Evolutionary conservation across 768 basidiomycete genomes (phyloP).

Genomic region (Clavaria fumosa): DNA sequence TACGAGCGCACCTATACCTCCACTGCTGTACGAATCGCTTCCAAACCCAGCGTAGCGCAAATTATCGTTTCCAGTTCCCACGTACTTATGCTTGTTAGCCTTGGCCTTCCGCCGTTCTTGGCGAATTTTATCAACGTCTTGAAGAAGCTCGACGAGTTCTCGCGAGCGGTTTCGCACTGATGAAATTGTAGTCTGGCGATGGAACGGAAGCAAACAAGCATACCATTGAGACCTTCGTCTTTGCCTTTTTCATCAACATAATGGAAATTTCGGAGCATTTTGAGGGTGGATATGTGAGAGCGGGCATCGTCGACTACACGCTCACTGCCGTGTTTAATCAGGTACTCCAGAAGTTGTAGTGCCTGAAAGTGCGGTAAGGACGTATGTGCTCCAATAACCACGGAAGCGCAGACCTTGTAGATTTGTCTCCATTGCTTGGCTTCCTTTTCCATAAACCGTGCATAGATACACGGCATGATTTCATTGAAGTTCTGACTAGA

Average conservation of each 20-base stretch:
- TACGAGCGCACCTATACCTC: slow-evolving; percentile 15
- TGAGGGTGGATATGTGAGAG: slow-evolving; percentile 86
- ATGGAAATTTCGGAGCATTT: slow-evolving; percentile 96
- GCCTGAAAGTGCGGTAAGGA: slow-evolving; percentile 32
- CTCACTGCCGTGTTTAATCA: slow-evolving; percentile 94
- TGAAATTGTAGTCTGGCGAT: background rate
- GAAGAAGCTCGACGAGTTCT: slow-evolving; percentile 83
- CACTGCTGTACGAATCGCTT: slow-evolving; percentile 19
- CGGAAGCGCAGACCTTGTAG: slow-evolving; percentile 59
- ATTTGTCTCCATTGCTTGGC: slow-evolving; percentile 97
- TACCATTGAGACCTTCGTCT: slow-evolving; percentile 95
- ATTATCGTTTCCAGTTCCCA: slow-evolving; percentile 73
- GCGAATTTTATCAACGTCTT: slow-evolving; percentile 85
- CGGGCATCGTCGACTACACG: slow-evolving; percentile 96
- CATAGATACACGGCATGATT: slow-evolving; percentile 95
- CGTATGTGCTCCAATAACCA: background rate
- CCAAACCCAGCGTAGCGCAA: slow-evolving; percentile 36
- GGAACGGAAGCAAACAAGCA: slow-evolving; percentile 6
- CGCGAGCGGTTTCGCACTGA: slow-evolving; percentile 88
- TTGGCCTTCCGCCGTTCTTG: slow-evolving; percentile 87
- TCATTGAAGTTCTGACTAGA: slow-evolving; percentile 93
- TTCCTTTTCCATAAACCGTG: slow-evolving; percentile 95
- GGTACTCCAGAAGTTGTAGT: slow-evolving; percentile 85
- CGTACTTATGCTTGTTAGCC: slow-evolving; percentile 77
- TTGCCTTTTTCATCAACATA: slow-evolving; percentile 98